phyloP scores from a whole-genome alignment of 768 basidiomycete genomes.

The Kwoniella mangroviensis region DNA sequence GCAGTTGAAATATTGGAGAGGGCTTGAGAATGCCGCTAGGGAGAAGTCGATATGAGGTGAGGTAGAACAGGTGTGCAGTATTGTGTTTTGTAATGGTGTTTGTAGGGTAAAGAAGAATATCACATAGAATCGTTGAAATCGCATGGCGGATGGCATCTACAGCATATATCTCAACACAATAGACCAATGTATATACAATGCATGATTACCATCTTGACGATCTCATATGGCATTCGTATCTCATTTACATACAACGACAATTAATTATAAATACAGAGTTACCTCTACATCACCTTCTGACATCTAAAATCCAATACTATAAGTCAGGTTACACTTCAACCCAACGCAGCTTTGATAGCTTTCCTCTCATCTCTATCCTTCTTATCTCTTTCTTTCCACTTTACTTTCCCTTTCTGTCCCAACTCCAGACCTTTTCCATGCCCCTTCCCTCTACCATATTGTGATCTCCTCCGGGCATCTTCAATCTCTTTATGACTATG shows the following conservation, averaged over 20 bases:
- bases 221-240: no score
- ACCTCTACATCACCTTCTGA: no score
- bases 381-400: slow-evolving; percentile 47
- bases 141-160: no score
- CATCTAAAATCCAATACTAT: neutral
- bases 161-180: no score
- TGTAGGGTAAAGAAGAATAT: no score
- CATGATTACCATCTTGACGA: no score
- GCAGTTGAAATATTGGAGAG: slow-evolving; percentile 71
- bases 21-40: slow-evolving; percentile 57
- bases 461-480: slow-evolving; percentile 33
- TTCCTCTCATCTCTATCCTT: slow-evolving; percentile 48
- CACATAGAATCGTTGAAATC: no score
- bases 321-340: neutral
- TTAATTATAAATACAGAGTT: no score
- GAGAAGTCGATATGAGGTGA: slow-evolving; percentile 33
- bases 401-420: slow-evolving; percentile 51
- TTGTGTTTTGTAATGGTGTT: neutral
- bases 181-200: no score
- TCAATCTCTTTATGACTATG: slow-evolving; percentile 44
- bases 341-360: slow-evolving; percentile 35
- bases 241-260: no score
- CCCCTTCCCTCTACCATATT: slow-evolving; percentile 10
- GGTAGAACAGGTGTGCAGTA: neutral
- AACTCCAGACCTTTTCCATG: slow-evolving; percentile 31